Conservation (phyloP, 768 basidiomycete species). For the Wakefieldia striispora region DNA sequence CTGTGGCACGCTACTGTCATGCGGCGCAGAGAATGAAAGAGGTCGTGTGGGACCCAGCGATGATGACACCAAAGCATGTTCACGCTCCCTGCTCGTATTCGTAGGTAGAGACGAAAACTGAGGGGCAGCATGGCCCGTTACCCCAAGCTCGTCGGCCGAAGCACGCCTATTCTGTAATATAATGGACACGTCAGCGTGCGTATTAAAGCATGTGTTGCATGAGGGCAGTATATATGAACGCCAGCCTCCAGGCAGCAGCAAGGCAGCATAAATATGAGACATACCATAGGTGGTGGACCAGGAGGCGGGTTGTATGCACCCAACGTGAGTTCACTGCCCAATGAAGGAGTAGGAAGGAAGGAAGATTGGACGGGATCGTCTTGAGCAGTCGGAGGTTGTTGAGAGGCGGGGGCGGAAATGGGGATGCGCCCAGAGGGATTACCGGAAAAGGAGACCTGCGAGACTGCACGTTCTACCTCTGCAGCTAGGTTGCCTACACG, state of each 20-base stretch:
- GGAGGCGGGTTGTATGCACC: conserved; percentile 12
- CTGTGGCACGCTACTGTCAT: conserved; percentile 3
- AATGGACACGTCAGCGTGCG: conserved; percentile 10
- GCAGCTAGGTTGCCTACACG: conserved; percentile 58
- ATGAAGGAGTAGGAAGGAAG: conserved; percentile 33
- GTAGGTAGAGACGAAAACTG: conserved; percentile 68
- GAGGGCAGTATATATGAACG: conserved; percentile 3
- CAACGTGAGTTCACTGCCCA: conserved; percentile 31
- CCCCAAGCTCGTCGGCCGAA: conserved; percentile 30
- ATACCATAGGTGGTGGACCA: conserved; percentile 16
- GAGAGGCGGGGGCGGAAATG: conserved; percentile 1
- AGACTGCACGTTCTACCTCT: conserved; percentile 59
- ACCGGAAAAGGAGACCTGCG: conserved; percentile 48
- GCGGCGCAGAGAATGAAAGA: conserved; percentile 5
- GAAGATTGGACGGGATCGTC: conserved; percentile 7
- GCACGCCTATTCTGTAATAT: conserved; percentile 16
- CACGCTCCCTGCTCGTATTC: conserved; percentile 41
- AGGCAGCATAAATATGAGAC: conserved; percentile 12
- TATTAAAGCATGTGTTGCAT: conserved; percentile 12
- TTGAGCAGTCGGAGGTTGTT: conserved; percentile 3
- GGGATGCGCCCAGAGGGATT: conserved; percentile 28
- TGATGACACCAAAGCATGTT: conserved; percentile 20
- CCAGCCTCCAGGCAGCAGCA: conserved; percentile 22
- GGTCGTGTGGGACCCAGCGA: conserved; percentile 3
- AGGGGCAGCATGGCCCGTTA: background rate